Evolutionary conservation across 345 rosid genomes (phyloP), one percentile per base, ranked within the genome.

Genomic region (Viola odorata): DNA sequence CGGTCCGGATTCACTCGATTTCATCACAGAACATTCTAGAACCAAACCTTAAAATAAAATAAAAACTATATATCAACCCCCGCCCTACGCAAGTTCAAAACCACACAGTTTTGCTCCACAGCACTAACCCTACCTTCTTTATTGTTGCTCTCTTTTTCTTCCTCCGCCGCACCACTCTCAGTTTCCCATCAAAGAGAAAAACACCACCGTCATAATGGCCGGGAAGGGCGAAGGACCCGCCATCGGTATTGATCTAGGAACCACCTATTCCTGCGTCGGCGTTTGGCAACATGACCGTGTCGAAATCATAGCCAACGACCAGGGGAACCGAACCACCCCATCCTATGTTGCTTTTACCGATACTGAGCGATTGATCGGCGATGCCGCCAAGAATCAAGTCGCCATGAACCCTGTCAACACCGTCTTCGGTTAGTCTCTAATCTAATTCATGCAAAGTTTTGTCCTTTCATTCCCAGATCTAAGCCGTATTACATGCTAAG

Each of bases 301-400:
- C 3, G 75, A 71, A 16, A 71, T 71, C 44, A 71, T 71, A 5
- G 71, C 75, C 14, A 71, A 71, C 40, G 72, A 73, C 37, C 77
- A 73, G 38, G 77, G 77, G 10, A 73, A 73, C 61, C 45, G 77
- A 8, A 73, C 72, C 11, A 73, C 77, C 37, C 77, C 77, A 6
- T 73, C 77, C 41, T 73, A 73, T 49, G 78, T 74, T 10, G 78
- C 55, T 4, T 74, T 74, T 45, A 74, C 74, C 3, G 74, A 74
- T 12, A 36, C 74, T 3, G 78, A 74, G 67, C 61, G 73, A n/a
- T 52, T 73, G 58, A 68, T 73, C 12, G 77, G 77, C 12, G 77
- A 73, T 13, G 73, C 73, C 12, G 77, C 77, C 9, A 74, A 74
- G 70, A 74, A 74, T 58, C 78, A 69, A 64, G 78, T 69, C 60